phyloP scores from a whole-genome alignment of 1,139 yeast genomes.

The Candida sanyaensis region DNA sequence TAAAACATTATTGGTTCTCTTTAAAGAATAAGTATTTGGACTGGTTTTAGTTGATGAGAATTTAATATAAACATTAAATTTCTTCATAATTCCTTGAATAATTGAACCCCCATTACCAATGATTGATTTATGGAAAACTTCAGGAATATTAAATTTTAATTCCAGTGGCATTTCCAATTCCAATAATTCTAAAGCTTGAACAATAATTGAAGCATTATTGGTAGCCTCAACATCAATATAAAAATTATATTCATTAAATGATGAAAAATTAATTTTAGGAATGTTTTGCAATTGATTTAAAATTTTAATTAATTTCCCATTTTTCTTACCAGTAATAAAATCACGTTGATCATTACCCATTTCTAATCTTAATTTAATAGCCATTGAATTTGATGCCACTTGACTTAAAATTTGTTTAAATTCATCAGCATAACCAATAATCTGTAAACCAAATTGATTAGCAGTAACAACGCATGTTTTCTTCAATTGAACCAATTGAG shows the following conservation, averaged over 20 bases:
- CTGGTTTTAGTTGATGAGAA: constrained; percentile 67
- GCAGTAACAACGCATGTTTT: constrained; percentile 29
- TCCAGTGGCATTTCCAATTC: constrained; percentile 89
- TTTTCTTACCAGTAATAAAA: constrained; percentile 91
- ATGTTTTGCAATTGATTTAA: constrained; percentile 57
- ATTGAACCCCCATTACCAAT: constrained; percentile 94
- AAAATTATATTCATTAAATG: constrained; percentile 70
- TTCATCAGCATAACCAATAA: constrained; percentile 31
- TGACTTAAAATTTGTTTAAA: constrained; percentile 21
- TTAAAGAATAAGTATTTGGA: constrained; percentile 46
- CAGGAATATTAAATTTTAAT: constrained; percentile 83
- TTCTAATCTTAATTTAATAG: constrained; percentile 49
- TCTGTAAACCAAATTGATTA: constrained; percentile 31
- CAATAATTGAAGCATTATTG: constrained; percentile 43
- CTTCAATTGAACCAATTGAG: constrained; percentile 23
- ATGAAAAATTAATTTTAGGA: constrained; percentile 58
- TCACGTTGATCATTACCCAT: constrained; percentile 73
- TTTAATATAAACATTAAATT: constrained; percentile 89
- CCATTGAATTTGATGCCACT: constrained; percentile 1
- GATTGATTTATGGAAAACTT: constrained; percentile 89
- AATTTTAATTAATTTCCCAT: constrained; percentile 85
- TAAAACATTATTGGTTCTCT: constrained; percentile 76
- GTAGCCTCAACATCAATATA: constrained; percentile 58
- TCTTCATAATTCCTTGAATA: constrained; percentile 90
- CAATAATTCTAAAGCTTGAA: constrained; percentile 59